Evolutionary conservation across 1,139 yeast genomes (phyloP), one percentile per base, ranked within the genome.

Genomic region (Hansenula lynferdii): DNA sequence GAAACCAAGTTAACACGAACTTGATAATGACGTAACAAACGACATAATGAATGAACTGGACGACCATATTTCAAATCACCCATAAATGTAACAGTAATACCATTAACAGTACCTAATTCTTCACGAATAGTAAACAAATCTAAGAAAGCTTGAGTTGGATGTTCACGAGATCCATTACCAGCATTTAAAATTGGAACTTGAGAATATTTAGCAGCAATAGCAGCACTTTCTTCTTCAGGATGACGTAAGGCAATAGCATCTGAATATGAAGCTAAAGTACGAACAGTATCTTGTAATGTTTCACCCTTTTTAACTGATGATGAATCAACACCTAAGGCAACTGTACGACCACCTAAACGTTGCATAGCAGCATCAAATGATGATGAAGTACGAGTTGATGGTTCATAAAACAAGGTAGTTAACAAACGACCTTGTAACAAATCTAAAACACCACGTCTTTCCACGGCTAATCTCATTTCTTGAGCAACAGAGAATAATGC

Each of bases 321-420:
- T 33, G 92, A 74, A 44, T 77, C 78, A 43, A 94, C 85, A 49
- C 86, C 74, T 49, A 94, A 84, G 39, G 95, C 77, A 52, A 94
- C 85, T 51, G 90, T 96, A 64, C 96, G 81, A 61, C 99, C 99
- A 63, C 99, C 99, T 56, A 94, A 75, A 70, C 99, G 85, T 73
- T 94, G 97, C 98, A 94, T 94, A 45, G 99, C 99, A 54, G 97
- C 96, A 64, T 94, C 96, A 62, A 94, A 94, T 2, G 97, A 90
- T 19, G 97, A 80, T 15, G 95, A 78, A 24, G 99, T 94, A 67
- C 99, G 79, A 34, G 99, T 94, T 10, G 97, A 87, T 54, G 99
- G 98, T 70, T 94, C 99, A 64, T 89, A 94, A 71, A 94, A 94
- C 74, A 94, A 82, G 19, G 97, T 92, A 37, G 97, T 87, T 59